Evolutionary conservation across 129 eudicot genomes (phyloP).

Genomic region (Artemisia tridentata): DNA sequence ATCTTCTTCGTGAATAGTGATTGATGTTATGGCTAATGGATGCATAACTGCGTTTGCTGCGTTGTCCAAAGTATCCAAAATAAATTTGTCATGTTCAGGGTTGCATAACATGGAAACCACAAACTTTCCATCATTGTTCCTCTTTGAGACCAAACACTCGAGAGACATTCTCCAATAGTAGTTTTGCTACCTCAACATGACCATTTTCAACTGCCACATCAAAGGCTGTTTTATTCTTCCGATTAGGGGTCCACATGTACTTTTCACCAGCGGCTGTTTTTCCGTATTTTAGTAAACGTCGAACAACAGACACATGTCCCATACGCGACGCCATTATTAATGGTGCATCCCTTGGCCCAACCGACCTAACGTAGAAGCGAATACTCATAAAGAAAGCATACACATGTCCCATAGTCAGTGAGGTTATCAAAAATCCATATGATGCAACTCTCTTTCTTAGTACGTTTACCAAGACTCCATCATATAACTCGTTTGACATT

Average conservation of each 20-base stretch:
- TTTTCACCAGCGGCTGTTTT: not conserved
- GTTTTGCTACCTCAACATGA: not conserved
- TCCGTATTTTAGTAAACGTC: not conserved
- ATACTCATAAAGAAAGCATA: too few relatives aligned
- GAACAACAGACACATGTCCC: too few relatives aligned
- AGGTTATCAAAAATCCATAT: too few relatives aligned
- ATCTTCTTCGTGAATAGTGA: not conserved
- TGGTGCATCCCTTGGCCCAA: too few relatives aligned
- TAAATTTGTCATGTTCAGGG: not conserved
- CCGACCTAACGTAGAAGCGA: too few relatives aligned
- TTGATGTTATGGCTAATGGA: not conserved
- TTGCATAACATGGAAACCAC: conserved; percentile 3
- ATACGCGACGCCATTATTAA: too few relatives aligned
- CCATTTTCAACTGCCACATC: not conserved
- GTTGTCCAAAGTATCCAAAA: not conserved
- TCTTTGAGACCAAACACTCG: not conserved
- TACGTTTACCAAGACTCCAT: too few relatives aligned
- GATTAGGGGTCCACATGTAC: not conserved
- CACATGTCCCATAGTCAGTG: too few relatives aligned
- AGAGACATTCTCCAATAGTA: conserved; percentile 3
- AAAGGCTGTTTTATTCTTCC: not conserved
- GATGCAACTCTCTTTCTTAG: too few relatives aligned
- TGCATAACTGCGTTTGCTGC: not conserved
- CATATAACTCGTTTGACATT: too few relatives aligned
- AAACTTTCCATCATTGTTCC: not conserved